Evolutionary conservation across 2,329 filamentous ascomycete genomes (phyloP), one percentile per base, ranked within the genome.

Genomic region (Fusarium albosuccineum): DNA sequence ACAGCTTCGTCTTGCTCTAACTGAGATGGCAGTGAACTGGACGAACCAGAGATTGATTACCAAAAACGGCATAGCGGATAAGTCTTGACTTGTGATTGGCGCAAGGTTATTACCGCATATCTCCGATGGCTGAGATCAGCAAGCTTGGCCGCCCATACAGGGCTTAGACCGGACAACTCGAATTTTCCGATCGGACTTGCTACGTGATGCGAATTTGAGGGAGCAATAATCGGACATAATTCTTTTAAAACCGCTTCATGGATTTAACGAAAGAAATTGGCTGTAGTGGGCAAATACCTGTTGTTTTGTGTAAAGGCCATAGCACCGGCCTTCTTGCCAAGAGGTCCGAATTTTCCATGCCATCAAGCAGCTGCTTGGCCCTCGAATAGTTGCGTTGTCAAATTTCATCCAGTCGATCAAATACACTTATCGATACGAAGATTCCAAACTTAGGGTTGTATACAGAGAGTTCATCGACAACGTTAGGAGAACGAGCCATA

Each of bases 21-120:
- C 40, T 30, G 9, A 26, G 11, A 45, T 36, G 8, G 16, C n/a
- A 26, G 7, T 27, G 1, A 34, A 9, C 9, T 4, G 6, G 37
- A 8, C 70, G 59, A 67, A 66, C 62, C 29, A 56, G 62, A 67
- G 51, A 55, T 58, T 29, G 8, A 4, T 48, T 60, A 53, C 58
- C 29, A 3, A 13, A 50, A 30, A 3, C 6, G 8, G 62, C 2
- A 58, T 62, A 52, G 60, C 0, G 1, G 1, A 1, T 1, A 1
- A 1, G 3, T 7, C 1, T 1, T 1, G 10, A 5, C 1, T 2
- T 16, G 0, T 53, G 55, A 68, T 68, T 67, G 40, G 65, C 16
- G 22, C 22, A 22, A 22, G 22, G 22, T 5, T 16, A 22, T 14
- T 33, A 8, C 44, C 44, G 14, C 17, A 13, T 46, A 55, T 39